These are phyloP conservation scores for Sphaerobolus stellatus DNA, from an alignment of 1,284 basidiomycete species.

Conservation along the genomic window DNA sequence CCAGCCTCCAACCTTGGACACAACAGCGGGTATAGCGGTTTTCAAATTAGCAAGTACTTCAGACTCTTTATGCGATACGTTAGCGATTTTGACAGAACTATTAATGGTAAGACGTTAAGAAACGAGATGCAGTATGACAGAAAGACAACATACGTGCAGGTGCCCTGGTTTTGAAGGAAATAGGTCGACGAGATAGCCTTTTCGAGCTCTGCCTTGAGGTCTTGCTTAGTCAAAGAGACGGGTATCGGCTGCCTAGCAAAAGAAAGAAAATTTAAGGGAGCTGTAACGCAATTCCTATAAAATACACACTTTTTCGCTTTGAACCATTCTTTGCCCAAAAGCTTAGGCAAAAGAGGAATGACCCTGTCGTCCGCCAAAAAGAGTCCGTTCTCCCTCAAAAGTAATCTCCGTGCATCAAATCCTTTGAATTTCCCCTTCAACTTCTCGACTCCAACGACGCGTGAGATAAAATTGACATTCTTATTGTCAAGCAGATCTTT, in stretches of 20 bases:
- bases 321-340: slow-evolving; percentile 91
- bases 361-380: slow-evolving; percentile 94
- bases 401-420: slow-evolving; percentile 83
- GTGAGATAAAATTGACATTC: slow-evolving; percentile 83
- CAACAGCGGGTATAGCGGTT: slow-evolving; percentile 76
- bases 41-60: slow-evolving; percentile 82
- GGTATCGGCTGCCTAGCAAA: slow-evolving; percentile 85
- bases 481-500: slow-evolving; percentile 84
- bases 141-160: slow-evolving; percentile 68
- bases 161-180: slow-evolving; percentile 91
- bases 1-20: slow-evolving; percentile 79
- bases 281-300: neutral
- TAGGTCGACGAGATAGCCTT: slow-evolving; percentile 90
- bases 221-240: slow-evolving; percentile 81
- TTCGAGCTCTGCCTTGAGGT: slow-evolving; percentile 88
- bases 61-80: slow-evolving; percentile 66
- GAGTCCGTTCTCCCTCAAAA: slow-evolving; percentile 86
- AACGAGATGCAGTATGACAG: neutral
- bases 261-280: neutral
- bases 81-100: slow-evolving; percentile 85
- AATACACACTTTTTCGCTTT: slow-evolving; percentile 84
- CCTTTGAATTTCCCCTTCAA: slow-evolving; percentile 92
- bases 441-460: slow-evolving; percentile 91
- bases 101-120: neutral
- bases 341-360: slow-evolving; percentile 80